phyloP scores from a whole-genome alignment of 2,329 filamentous ascomycete genomes.

The Pseudogymnoascus sp. region DNA sequence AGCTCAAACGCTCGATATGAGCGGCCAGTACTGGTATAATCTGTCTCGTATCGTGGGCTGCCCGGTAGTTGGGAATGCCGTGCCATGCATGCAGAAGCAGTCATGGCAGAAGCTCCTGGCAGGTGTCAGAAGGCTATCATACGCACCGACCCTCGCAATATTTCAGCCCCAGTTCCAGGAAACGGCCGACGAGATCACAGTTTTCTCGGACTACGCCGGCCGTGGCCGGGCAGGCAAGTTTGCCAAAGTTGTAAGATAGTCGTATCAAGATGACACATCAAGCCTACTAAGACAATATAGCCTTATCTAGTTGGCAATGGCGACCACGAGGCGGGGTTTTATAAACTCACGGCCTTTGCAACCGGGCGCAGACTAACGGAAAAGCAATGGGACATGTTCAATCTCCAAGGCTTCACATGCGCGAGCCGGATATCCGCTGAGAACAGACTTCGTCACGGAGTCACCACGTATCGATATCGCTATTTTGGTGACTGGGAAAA shows the following conservation, averaged over 20 bases:
- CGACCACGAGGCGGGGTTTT: constrained; percentile 30
- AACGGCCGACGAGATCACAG: constrained; percentile 23
- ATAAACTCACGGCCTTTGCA: constrained; percentile 21
- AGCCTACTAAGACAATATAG: not conserved
- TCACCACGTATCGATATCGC: constrained; percentile 28
- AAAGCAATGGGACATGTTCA: constrained; percentile 25
- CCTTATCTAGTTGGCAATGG: constrained; percentile 26
- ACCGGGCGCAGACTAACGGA: constrained; percentile 18
- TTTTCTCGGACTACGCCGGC: constrained; percentile 25
- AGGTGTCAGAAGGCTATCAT: constrained; percentile 18
- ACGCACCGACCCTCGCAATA: constrained; percentile 16
- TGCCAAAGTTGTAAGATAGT: constrained; percentile 20
- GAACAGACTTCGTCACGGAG: constrained; percentile 14
- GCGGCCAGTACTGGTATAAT: constrained; percentile 22
- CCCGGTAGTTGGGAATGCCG: constrained; percentile 17
- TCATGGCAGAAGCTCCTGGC: constrained; percentile 25
- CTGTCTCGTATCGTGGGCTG: constrained; percentile 24
- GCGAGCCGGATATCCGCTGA: constrained; percentile 19
- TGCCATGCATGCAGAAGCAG: constrained; percentile 16
- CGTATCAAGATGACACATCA: not conserved
- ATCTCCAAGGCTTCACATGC: constrained; percentile 29
- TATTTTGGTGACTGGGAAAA: constrained; percentile 28
- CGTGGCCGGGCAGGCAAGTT: constrained; percentile 18
- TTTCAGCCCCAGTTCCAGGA: constrained; percentile 15
- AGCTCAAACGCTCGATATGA: constrained; percentile 13